phyloP scores from a whole-genome alignment of 352 stramenopile genomes.

The Blastocystis sp. region DNA sequence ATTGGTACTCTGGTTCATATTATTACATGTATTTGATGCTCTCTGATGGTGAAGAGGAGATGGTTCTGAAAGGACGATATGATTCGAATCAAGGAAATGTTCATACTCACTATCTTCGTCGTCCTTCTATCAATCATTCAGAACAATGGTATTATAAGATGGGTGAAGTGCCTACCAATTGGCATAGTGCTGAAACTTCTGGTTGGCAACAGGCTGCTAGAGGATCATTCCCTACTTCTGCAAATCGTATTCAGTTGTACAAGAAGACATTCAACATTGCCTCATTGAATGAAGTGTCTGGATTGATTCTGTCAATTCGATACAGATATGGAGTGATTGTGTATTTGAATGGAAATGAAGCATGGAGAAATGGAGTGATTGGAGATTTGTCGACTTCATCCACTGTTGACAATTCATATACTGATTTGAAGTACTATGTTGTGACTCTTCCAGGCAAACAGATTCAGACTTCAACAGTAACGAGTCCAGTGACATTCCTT shows the following conservation, averaged over 20 bases:
- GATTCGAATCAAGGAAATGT: not conserved
- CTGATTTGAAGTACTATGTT: too few species aligned
- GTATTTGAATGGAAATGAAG: too few species aligned
- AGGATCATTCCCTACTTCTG: not conserved
- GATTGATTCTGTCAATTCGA: too few species aligned
- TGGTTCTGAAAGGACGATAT: not conserved
- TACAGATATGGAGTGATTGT: too few species aligned
- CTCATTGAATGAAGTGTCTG: not conserved
- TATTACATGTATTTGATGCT: not conserved
- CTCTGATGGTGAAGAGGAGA: not conserved
- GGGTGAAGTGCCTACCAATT: conserved; percentile 2
- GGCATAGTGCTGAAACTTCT: not conserved
- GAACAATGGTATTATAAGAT: not conserved
- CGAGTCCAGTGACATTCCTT: too few species aligned
- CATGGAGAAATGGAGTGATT: too few species aligned
- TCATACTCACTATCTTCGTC: not conserved
- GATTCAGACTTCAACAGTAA: too few species aligned
- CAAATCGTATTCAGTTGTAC: conserved; percentile 23
- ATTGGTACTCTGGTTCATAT: not conserved
- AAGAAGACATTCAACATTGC: not conserved
- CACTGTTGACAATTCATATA: too few species aligned
- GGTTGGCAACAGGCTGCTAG: not conserved
- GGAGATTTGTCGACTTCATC: too few species aligned
- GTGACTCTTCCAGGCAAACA: too few species aligned
- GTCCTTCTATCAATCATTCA: not conserved